These are phyloP conservation scores for Alternaria incomplexa DNA, from an alignment of 2,329 filamentous ascomycete genomes.

Conservation along the genomic window DNA sequence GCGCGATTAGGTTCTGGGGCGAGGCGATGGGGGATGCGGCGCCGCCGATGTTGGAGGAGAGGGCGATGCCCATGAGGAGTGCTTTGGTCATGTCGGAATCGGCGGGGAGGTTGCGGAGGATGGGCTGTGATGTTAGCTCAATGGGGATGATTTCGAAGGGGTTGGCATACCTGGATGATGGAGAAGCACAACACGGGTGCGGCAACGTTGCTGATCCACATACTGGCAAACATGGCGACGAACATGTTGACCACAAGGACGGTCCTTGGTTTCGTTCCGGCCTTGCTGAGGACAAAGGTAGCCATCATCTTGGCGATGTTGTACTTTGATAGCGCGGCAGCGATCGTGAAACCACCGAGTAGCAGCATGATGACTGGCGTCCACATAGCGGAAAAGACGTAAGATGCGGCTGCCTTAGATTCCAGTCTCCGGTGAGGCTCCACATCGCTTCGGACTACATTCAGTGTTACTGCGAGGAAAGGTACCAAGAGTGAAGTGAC, in stretches of 20 bases:
- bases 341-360: slow-evolving; percentile 93
- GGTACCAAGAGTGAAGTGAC: slow-evolving; percentile 94
- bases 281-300: slow-evolving; percentile 94
- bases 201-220: slow-evolving; percentile 99
- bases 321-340: slow-evolving; percentile 93
- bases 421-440: slow-evolving; percentile 72
- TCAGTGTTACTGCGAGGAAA: slow-evolving; percentile 86
- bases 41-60: slow-evolving; percentile 94
- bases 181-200: slow-evolving; percentile 97
- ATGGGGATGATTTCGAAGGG: too few relatives aligned
- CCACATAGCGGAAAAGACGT: slow-evolving; percentile 97
- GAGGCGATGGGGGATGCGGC: slow-evolving; percentile 97
- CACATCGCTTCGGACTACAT: slow-evolving; percentile 80
- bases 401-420: slow-evolving; percentile 80
- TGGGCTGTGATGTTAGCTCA: slow-evolving; percentile 70
- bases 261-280: slow-evolving; percentile 85
- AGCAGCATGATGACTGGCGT: slow-evolving; percentile 98
- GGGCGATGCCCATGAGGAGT: slow-evolving; percentile 90
- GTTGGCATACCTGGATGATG: slow-evolving; percentile 96
- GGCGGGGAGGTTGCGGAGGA: slow-evolving; percentile 88
- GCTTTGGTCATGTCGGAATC: slow-evolving; percentile 95
- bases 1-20: slow-evolving; percentile 94
- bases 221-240: slow-evolving; percentile 94
- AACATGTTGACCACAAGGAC: slow-evolving; percentile 99
- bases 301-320: slow-evolving; percentile 98